Evolutionary conservation across 306 rosid genomes (phyloP), one percentile per base, ranked within the genome.

Genomic region (Begonia loranthoides): DNA sequence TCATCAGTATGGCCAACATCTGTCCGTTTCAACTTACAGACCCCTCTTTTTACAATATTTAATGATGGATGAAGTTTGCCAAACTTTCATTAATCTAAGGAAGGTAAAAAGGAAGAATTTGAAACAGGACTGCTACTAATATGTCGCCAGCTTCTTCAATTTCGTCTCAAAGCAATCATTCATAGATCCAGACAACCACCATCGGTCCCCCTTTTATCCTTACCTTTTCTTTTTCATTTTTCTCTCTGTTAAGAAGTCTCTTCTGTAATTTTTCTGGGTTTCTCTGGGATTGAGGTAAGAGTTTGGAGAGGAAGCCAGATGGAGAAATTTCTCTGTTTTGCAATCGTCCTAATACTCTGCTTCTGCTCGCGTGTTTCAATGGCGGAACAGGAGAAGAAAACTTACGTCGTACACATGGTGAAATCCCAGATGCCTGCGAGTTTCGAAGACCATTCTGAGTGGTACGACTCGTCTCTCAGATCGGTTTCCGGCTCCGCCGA

Each of bases 371-470:
- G 50, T 15, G 65, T 45, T 0, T 64, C 79, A n/a, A 11, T 64
- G 49, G 84, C 76, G 1, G 62, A 15, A 10, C 48, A 6, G 16
- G 61, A 70, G 52, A 62, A 49, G 38, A 47, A 44, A 24, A 81
- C 93, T 34, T 88, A 81, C 82, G 77, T 88, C 12, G 78, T 88
- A 5, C 82, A 79, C 51, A 62, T 77, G 68, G 77, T 81, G 17
- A 79, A 75, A 58, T 75, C 78, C 52, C 28, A 63, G 57, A 88
- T 81, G 89, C 97, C 95, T 9, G 60, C 56, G 41, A 66, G 51
- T 51, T 84, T 81, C 54, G 22, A 69, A 12, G 71, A 74, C 56
- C 93, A 81, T 44, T 62, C 74, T 7, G 57, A 46, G 49, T 88
- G 97, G 97, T 84, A 84, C 60, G 59, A 71, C 52, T 77, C 95